Base-by-base conservation (phyloP, 371 early-diverging fungal genomes). In the Zychaea mexicana region DNA sequence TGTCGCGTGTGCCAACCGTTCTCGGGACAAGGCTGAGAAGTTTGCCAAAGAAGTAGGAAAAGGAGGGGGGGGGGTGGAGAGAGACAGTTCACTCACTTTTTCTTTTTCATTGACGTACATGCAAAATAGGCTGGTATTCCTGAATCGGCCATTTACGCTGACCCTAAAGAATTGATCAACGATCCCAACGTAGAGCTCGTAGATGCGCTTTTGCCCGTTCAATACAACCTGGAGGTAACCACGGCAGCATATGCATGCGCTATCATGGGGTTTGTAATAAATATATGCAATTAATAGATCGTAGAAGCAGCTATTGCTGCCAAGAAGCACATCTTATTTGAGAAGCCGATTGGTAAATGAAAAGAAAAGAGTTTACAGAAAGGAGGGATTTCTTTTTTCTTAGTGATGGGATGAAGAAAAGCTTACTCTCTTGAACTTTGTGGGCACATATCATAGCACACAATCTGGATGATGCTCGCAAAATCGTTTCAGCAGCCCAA, bases 341-440 rank as follows among this genome's bases (percentile, higher is more conserved):
- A 82, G 52, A 82, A 82, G 59, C 83, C 83, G 7, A 82, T 79
- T 38, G 83, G 79, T 79, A 76, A 61, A n/a, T n/a, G 31, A 0
- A 0, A 13, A 26, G 32, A 39, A 4, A 47, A 19, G 1, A 12
- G 42, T 17, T 17, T 28, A 7, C 31, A 52, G 21, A 22, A 22
- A 3, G n/a, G 32, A 3, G 7, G 24, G 46, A 13, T 19, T 2
- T 54, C 38, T 56, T 45, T 27, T 1, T 52, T 19, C n/a, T n/a
- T n/a, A n/a, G n/a, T n/a, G n/a, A n/a, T n/a, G n/a, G n/a, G n/a
- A n/a, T n/a, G n/a, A n/a, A n/a, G n/a, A n/a, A n/a, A n/a, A n/a
- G n/a, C n/a, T n/a, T n/a, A n/a, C n/a, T n/a, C n/a, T n/a, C n/a
- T n/a, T n/a, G n/a, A n/a, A n/a, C n/a, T n/a, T n/a, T n/a, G n/a